Conservation (phyloP, 345 rosid genomes). For the Ceriops tagal region DNA sequence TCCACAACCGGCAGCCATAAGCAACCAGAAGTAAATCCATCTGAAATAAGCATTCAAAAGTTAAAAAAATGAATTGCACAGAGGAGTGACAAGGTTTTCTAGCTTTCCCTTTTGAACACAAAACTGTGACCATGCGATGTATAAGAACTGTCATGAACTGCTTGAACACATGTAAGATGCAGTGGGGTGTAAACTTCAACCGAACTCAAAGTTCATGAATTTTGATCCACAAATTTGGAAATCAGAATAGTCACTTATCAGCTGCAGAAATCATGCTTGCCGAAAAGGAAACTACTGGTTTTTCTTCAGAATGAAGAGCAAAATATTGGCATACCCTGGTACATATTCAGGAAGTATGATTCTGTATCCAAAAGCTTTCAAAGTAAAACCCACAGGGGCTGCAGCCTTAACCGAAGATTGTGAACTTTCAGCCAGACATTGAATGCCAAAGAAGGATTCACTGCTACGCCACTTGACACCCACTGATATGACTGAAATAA, state of each 20-base stretch:
- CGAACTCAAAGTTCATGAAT: neutral
- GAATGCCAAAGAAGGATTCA: constrained; percentile 53
- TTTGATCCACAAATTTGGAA: neutral
- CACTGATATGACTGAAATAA: constrained; percentile 42
- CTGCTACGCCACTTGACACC: constrained; percentile 31
- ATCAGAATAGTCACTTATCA: neutral
- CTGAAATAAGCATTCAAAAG: constrained; percentile 33
- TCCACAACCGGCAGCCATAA: constrained; percentile 91
- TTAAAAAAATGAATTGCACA: neutral
- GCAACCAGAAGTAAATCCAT: constrained; percentile 93
- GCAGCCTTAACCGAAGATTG: constrained; percentile 37
- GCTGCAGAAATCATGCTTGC: neutral
- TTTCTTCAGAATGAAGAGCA: neutral
- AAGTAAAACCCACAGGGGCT: constrained; percentile 53
- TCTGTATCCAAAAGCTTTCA: constrained; percentile 68
- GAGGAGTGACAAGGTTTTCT: constrained; percentile 1
- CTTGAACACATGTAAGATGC: neutral
- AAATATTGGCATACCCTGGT: constrained; percentile 50
- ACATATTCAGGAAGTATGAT: constrained; percentile 69
- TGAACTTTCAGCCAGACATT: constrained; percentile 45
- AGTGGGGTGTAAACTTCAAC: neutral
- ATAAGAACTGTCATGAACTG: neutral
- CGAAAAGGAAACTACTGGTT: neutral
- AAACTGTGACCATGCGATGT: neutral
- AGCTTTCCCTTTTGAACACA: neutral